Percentiles rank a stretch among this genome's conserved stretches.
Conservation (phyloP, 2,329 filamentous ascomycete species). For the Fusarium hostae region DNA sequence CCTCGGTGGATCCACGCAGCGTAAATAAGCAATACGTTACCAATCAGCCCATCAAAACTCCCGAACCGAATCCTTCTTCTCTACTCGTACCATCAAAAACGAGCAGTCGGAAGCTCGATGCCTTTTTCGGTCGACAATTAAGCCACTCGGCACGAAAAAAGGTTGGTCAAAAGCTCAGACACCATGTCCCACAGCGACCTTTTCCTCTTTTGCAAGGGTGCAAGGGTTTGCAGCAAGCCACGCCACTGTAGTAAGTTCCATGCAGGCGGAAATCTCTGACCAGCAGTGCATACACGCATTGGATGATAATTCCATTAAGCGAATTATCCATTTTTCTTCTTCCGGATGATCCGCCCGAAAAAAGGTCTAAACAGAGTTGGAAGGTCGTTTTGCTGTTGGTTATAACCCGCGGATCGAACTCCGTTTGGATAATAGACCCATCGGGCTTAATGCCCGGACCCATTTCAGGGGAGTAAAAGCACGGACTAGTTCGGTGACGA, state of each 20-base stretch:
- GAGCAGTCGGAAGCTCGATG: neutral
- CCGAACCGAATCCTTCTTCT: neutral
- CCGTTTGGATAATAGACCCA: neutral
- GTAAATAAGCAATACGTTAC: neutral
- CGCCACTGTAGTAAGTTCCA: neutral
- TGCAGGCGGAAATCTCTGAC: neutral
- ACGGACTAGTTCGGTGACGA: neutral
- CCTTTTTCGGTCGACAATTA: neutral
- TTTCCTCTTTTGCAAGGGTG: neutral
- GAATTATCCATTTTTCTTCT: neutral
- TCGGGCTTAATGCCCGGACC: neutral
- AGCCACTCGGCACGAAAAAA: neutral
- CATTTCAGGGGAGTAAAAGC: neutral
- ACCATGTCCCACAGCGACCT: neutral
- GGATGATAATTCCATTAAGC: neutral
- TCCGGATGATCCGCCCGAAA: neutral
- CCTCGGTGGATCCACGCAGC: neutral
- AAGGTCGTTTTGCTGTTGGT: neutral
- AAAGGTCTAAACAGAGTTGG: neutral
- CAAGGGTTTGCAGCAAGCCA: neutral
- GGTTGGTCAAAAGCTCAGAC: neutral
- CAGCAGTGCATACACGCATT: neutral
- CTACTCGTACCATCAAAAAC: neutral
- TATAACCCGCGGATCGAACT: conserved; percentile 1
- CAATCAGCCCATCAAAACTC: neutral